phyloP scores from a whole-genome alignment of 2,329 filamentous ascomycete species.

The Colletotrichum plurivorum region DNA sequence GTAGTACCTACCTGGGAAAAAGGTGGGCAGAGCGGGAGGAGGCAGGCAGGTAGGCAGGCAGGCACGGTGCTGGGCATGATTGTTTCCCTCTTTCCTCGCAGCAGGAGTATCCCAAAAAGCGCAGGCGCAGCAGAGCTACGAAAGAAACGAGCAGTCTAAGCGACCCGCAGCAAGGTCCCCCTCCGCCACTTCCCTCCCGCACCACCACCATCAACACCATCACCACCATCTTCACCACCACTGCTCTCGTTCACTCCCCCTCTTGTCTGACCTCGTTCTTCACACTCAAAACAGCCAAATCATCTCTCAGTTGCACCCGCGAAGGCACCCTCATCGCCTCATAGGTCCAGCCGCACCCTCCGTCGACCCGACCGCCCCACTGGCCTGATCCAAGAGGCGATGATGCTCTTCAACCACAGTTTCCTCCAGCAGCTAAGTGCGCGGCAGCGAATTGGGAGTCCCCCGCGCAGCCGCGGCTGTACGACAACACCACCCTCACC shows the following conservation, averaged over 20 bases:
- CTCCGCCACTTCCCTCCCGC: conserved; percentile 26
- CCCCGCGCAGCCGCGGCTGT: conserved; percentile 28
- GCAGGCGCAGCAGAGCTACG: not conserved
- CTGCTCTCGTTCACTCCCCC: conserved; percentile 11
- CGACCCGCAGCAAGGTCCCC: not conserved
- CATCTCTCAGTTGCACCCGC: conserved; percentile 6
- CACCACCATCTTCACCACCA: conserved; percentile 6
- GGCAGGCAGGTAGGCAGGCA: not conserved
- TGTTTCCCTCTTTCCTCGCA: conserved; percentile 15
- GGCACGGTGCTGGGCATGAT: not conserved
- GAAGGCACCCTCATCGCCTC: conserved; percentile 16
- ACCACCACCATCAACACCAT: conserved; percentile 5
- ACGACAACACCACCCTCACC: conserved; percentile 7
- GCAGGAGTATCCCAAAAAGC: not conserved
- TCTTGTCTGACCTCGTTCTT: conserved; percentile 27
- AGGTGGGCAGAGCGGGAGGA: not conserved
- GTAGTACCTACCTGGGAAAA: too few species aligned
- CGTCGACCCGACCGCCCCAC: conserved; percentile 7
- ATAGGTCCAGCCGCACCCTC: conserved; percentile 3
- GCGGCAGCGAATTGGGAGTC: conserved; percentile 30
- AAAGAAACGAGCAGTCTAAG: not conserved
- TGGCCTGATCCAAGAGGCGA: not conserved
- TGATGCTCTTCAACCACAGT: conserved; percentile 2
- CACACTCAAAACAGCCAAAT: not conserved
- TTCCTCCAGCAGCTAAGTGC: not conserved